phyloP scores from a whole-genome alignment of 768 basidiomycete species.

The Kwoniella europaea region DNA sequence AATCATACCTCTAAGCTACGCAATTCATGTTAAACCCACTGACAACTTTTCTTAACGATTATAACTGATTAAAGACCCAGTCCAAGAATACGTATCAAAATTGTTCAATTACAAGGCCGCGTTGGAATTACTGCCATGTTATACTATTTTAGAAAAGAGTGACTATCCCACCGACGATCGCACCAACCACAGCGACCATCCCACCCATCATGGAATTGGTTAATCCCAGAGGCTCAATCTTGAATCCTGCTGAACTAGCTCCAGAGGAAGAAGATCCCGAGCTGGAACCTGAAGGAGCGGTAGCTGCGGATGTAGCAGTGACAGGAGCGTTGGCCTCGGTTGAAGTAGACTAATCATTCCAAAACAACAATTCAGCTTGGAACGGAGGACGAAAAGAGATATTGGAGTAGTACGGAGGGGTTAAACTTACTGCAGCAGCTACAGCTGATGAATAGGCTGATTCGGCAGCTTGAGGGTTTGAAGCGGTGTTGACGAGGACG shows the following conservation, averaged over 20 bases:
- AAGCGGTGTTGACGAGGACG: slow-evolving; percentile 57
- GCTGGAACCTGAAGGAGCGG: slow-evolving; percentile 24
- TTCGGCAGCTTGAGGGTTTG: slow-evolving; percentile 54
- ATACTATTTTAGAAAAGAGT: slow-evolving; percentile 25
- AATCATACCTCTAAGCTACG: too few relatives aligned
- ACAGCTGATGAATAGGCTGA: slow-evolving; percentile 48
- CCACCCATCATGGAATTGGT: slow-evolving; percentile 35
- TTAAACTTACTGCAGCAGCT: slow-evolving; percentile 30
- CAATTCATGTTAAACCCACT: too few relatives aligned
- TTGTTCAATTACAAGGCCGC: too few relatives aligned
- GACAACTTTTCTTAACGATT: too few relatives aligned
- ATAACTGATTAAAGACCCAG: too few relatives aligned
- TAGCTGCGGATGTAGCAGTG: slow-evolving; percentile 42
- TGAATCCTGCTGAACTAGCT: slow-evolving; percentile 28
- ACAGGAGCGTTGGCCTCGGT: slow-evolving; percentile 39
- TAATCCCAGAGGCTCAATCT: slow-evolving; percentile 19
- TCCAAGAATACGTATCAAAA: too few relatives aligned
- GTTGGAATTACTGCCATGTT: too few relatives aligned
- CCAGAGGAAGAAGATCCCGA: slow-evolving; percentile 25
- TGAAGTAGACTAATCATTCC: slow-evolving; percentile 32
- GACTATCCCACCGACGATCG: slow-evolving; percentile 38
- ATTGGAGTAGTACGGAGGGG: background rate
- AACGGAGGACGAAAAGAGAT: background rate
- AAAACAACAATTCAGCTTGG: background rate
- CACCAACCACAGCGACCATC: slow-evolving; percentile 36